Percentiles rank a stretch among this genome's conserved stretches.
phyloP scores from a whole-genome alignment of 140 eudicot species.

The Oenanthe javanica region DNA sequence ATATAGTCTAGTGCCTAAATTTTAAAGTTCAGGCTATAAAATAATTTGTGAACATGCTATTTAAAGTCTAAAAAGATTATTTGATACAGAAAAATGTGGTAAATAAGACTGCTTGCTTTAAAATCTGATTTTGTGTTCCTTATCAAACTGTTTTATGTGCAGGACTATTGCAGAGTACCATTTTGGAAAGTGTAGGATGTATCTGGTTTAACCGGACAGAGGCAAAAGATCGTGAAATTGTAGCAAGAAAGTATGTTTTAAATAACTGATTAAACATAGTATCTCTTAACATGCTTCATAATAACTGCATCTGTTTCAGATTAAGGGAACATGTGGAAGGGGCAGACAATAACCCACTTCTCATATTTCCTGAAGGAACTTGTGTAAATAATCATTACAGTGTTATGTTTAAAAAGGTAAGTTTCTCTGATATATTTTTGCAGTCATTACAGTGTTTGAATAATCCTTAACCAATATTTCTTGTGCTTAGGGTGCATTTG shows the following conservation, averaged over 20 bases:
- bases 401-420: constrained; percentile 96
- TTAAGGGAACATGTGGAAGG: constrained; percentile 94
- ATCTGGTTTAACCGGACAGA: constrained; percentile 98
- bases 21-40: background rate
- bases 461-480: background rate
- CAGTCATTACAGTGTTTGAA: background rate
- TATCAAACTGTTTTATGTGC: constrained; percentile 5
- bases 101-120: background rate
- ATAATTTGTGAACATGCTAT: background rate
- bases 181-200: constrained; percentile 95
- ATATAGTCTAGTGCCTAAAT: background rate
- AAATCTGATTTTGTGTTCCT: background rate
- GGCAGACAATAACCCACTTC: constrained; percentile 89
- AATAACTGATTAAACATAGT: background rate
- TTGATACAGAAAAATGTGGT: background rate
- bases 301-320: constrained; percentile 37
- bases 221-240: constrained; percentile 96
- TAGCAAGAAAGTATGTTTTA: constrained; percentile 76
- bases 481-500: constrained; percentile 74
- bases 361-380: constrained; percentile 98
- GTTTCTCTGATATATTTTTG: background rate
- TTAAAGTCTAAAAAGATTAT: background rate
- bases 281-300: constrained; percentile 2
- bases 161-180: constrained; percentile 95
- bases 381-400: constrained; percentile 94